These are phyloP conservation scores for Aureobasidium sp. DNA, from an alignment of 2,329 filamentous ascomycete species.

Conservation along the genomic window DNA sequence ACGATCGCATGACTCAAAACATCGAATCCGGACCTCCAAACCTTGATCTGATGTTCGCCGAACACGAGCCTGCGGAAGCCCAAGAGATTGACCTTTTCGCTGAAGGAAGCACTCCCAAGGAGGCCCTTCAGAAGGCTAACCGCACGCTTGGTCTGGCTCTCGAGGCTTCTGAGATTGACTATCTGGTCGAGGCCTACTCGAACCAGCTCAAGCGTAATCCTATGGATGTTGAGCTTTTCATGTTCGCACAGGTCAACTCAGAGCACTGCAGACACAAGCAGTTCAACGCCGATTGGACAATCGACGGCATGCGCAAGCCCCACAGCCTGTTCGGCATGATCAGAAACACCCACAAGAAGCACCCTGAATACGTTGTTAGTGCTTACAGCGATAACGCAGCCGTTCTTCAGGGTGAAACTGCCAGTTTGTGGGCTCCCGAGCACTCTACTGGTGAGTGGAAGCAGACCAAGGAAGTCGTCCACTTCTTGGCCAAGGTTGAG, in stretches of 20 bases:
- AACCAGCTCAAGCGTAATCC: conserved; percentile 58
- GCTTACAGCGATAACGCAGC: conserved; percentile 98
- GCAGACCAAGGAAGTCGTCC: conserved; percentile 75
- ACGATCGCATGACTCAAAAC: conserved; percentile 94
- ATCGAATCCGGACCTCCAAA: conserved; percentile 62
- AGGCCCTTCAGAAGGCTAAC: conserved; percentile 76
- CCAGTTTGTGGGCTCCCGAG: conserved; percentile 80
- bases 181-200: conserved; percentile 78
- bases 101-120: conserved; percentile 56
- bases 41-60: conserved; percentile 70
- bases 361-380: conserved; percentile 76
- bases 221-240: conserved; percentile 92
- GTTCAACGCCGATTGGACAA: conserved; percentile 95
- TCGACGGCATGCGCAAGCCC: conserved; percentile 74
- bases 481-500: conserved; percentile 90
- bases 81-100: conserved; percentile 39
- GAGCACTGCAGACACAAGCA: conserved; percentile 87
- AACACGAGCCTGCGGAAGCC: conserved; percentile 46
- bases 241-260: conserved; percentile 99
- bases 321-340: conserved; percentile 94
- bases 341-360: conserved; percentile 77
- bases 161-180: conserved; percentile 84
- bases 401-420: conserved; percentile 68
- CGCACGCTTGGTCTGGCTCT: conserved; percentile 75
- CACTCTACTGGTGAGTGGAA: conserved; percentile 81